Evolutionary conservation across 2,329 filamentous ascomycete species (phyloP).

Genomic region (Clonostachys byssicola): DNA sequence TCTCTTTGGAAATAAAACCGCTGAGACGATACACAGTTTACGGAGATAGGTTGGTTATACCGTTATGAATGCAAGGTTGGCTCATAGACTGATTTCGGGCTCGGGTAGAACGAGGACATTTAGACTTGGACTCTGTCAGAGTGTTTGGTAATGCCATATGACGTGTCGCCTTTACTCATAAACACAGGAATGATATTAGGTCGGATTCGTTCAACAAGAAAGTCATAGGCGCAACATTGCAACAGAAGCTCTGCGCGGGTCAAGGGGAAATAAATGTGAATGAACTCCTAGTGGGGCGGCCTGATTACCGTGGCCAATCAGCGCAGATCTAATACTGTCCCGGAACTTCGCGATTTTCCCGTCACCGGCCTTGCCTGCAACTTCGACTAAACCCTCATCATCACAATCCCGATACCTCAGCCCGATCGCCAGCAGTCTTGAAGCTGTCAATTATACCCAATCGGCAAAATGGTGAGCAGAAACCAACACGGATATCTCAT

Average conservation of each 20-base stretch:
- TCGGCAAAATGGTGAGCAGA: conserved; percentile 29
- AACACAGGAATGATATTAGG: no score
- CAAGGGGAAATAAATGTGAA: background rate
- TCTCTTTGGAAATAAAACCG: no score
- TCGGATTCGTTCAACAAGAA: no score
- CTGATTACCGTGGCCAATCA: conserved; percentile 2
- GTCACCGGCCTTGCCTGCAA: background rate
- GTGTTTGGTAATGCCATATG: no score
- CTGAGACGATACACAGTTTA: no score
- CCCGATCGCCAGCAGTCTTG: background rate
- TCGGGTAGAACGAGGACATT: no score
- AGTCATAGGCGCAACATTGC: background rate
- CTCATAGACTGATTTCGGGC: no score
- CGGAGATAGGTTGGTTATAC: no score
- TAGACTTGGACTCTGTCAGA: no score
- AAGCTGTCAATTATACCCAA: conserved; percentile 7
- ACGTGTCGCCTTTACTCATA: no score
- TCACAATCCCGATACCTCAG: conserved; percentile 1
- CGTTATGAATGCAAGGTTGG: no score
- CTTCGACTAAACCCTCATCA: background rate
- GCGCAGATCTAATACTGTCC: conserved; percentile 1
- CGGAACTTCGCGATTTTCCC: conserved; percentile 5
- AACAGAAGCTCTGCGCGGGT: background rate
- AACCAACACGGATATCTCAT: background rate
- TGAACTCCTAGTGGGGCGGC: no score